Percentiles rank a stretch among this genome's conserved stretches.
These are phyloP conservation scores for Nakazawaea laoshanensis DNA, from an alignment of 805 yeast genomes.

Conservation along the genomic window DNA sequence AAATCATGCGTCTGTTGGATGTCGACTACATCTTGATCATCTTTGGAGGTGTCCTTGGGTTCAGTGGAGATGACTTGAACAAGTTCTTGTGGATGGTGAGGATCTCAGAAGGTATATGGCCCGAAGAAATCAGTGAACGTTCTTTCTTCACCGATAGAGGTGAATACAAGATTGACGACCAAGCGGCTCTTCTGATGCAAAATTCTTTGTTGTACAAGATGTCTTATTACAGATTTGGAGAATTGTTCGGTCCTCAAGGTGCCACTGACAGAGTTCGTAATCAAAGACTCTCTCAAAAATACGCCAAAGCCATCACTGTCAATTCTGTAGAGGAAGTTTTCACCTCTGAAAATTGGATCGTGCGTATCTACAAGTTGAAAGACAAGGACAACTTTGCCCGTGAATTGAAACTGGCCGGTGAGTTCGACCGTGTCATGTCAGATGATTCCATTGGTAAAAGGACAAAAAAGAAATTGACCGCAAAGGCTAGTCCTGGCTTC, in stretches of 20 bases:
- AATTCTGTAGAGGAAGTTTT: conserved; percentile 87
- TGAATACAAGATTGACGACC: conserved; percentile 78
- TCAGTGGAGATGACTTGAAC: conserved; percentile 92
- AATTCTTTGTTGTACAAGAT: conserved; percentile 90
- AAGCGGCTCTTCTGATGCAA: conserved; percentile 79
- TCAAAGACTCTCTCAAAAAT: conserved; percentile 36
- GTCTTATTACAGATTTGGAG: conserved; percentile 82
- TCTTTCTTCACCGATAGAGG: conserved; percentile 78
- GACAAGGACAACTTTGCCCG: conserved; percentile 85
- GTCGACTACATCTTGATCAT: conserved; percentile 91
- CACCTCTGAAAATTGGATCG: conserved; percentile 95
- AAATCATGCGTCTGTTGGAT: conserved; percentile 82
- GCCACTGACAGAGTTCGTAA: conserved; percentile 83
- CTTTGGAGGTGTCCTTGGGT: conserved; percentile 91
- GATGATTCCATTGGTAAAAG: conserved; percentile 6
- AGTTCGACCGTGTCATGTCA: conserved; percentile 29
- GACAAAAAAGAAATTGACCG: conserved; percentile 9
- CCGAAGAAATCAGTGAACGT: conserved; percentile 89
- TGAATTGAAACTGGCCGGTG: conserved; percentile 50
- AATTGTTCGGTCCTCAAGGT: conserved; percentile 41
- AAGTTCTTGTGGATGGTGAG: conserved; percentile 98
- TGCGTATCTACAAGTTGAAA: conserved; percentile 87
- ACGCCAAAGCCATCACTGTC: conserved; percentile 40
- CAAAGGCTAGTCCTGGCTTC: conserved; percentile 3
- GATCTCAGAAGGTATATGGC: conserved; percentile 99